These are phyloP conservation scores for Candida peoriensis DNA, from an alignment of 805 yeast species.

Conservation along the genomic window DNA sequence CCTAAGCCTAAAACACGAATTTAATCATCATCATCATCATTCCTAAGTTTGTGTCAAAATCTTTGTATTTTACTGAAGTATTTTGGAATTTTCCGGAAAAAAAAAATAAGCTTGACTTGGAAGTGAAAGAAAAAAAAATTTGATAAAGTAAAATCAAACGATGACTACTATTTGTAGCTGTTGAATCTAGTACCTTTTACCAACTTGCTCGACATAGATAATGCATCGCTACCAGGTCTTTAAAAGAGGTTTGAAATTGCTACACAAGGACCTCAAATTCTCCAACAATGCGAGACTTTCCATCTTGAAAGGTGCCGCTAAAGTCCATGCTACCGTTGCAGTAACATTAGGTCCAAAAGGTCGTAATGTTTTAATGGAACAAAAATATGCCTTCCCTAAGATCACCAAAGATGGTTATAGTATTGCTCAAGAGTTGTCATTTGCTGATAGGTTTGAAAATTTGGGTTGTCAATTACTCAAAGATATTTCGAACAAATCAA, in stretches of 20 bases:
- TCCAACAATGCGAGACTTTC: conserved; percentile 98
- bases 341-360: conserved; percentile 98
- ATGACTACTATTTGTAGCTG: too few species aligned
- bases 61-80: too few species aligned
- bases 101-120: too few species aligned
- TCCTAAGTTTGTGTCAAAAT: too few species aligned
- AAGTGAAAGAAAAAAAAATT: too few species aligned
- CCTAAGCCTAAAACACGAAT: too few species aligned
- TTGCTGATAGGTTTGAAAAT: conserved; percentile 90
- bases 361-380: conserved; percentile 94
- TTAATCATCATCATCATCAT: too few species aligned
- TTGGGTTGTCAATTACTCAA: conserved; percentile 93
- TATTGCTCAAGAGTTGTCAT: conserved; percentile 79
- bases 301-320: conserved; percentile 86
- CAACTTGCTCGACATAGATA: too few species aligned
- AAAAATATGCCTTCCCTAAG: conserved; percentile 94
- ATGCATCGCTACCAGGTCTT: too few species aligned
- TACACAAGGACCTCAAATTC: conserved; percentile 89
- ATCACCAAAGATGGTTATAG: conserved; percentile 99
- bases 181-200: too few species aligned
- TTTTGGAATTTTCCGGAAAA: too few species aligned
- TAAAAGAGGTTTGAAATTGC: conserved; percentile 18
- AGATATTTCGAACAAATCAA: conserved; percentile 96
- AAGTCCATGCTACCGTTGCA: conserved; percentile 92
- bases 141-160: too few species aligned